phyloP scores from a whole-genome alignment of 768 basidiomycete species.

The Pisolithus sp. region DNA sequence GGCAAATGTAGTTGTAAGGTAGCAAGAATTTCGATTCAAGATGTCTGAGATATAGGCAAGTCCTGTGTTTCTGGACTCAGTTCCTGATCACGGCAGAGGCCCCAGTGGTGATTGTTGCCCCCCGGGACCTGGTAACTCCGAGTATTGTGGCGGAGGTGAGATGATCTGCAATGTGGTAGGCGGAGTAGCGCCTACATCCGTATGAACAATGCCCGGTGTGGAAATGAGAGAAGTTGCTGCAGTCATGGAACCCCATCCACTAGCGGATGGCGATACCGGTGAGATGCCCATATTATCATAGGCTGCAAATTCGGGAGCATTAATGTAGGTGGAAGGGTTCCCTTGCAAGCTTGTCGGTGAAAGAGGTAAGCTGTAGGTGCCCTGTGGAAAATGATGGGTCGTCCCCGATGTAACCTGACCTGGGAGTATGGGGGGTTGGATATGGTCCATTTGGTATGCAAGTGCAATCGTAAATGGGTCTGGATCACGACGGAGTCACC shows the following conservation, averaged over 20 bases:
- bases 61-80: not conserved
- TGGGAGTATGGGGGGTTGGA: too few relatives aligned
- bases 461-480: too few relatives aligned
- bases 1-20: too few relatives aligned
- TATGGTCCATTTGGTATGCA: too few relatives aligned
- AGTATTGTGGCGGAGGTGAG: constrained; percentile 73
- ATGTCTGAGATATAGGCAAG: not conserved
- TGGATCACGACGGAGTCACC: constrained; percentile 29
- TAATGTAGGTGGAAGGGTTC: constrained; percentile 27
- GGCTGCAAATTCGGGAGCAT: constrained; percentile 9
- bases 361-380: too few relatives aligned
- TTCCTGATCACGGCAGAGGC: constrained; percentile 6
- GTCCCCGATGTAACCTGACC: too few relatives aligned
- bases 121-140: constrained; percentile 36
- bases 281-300: constrained; percentile 15
- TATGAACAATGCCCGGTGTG: constrained; percentile 55
- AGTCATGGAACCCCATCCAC: constrained; percentile 51
- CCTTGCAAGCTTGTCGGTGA: constrained; percentile 20
- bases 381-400: too few relatives aligned
- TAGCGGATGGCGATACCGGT: constrained; percentile 31
- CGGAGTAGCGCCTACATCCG: constrained; percentile 54
- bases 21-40: too few relatives aligned
- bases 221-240: constrained; percentile 34
- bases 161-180: constrained; percentile 47
- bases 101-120: constrained; percentile 1